Conservation (phyloP, 768 basidiomycete species). For the Agrocybe praecox region DNA sequence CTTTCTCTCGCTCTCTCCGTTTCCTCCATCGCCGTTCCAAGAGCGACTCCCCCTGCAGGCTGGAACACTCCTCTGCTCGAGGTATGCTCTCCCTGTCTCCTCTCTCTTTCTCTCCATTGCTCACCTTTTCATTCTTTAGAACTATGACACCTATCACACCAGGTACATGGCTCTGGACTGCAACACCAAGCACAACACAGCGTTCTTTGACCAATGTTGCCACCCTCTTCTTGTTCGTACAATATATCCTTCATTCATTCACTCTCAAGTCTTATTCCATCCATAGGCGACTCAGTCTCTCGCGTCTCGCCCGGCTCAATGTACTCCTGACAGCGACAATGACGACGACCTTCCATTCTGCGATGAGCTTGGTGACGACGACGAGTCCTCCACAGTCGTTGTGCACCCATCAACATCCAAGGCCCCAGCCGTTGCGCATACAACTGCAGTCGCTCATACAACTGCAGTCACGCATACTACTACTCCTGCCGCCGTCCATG, state of each 20-base stretch:
- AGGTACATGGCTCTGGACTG: constrained; percentile 64
- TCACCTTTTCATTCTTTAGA: constrained; percentile 32
- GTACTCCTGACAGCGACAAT: constrained; percentile 28
- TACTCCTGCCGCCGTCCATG: constrained; percentile 14
- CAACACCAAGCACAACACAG: constrained; percentile 45
- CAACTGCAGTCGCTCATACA: constrained; percentile 10
- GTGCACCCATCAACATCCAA: constrained; percentile 18
- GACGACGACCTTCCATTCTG: constrained; percentile 25
- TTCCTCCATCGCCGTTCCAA: constrained; percentile 41
- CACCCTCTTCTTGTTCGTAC: constrained; percentile 62
- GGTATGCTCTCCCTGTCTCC: constrained; percentile 20
- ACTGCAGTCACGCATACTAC: constrained; percentile 10
- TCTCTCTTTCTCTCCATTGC: constrained; percentile 2
- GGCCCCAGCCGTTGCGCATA: constrained; percentile 10
- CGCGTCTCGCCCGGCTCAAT: constrained; percentile 50
- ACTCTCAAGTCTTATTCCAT: background rate
- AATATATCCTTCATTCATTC: background rate
- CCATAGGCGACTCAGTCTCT: constrained; percentile 54
- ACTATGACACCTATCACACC: constrained; percentile 57
- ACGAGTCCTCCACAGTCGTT: constrained; percentile 5
- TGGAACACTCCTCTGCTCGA: constrained; percentile 52
- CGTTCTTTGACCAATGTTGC: constrained; percentile 73
- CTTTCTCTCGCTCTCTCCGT: constrained; percentile 44
- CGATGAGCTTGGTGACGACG: constrained; percentile 19
- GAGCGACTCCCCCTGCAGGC: constrained; percentile 38